These are phyloP conservation scores for Zalaria obscura DNA, from an alignment of 2,329 filamentous ascomycete species.

Conservation along the genomic window DNA sequence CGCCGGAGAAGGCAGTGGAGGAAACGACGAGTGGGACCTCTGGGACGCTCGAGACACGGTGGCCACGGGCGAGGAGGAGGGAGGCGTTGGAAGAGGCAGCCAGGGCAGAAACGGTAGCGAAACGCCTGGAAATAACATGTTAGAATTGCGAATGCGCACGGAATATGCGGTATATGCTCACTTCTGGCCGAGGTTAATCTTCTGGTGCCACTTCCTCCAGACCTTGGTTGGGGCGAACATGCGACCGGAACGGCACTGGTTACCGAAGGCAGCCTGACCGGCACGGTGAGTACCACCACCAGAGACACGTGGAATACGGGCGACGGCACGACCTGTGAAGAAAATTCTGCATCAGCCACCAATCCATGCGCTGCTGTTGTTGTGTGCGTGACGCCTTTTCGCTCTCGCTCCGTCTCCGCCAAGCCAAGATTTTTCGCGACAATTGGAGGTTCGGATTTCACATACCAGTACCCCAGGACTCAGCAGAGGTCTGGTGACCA, in stretches of 20 bases:
- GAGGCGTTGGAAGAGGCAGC: conserved; percentile 91
- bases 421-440: conserved; percentile 2
- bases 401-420: conserved; percentile 5
- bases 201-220: conserved; percentile 99
- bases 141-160: conserved; percentile 9
- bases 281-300: conserved; percentile 99
- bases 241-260: conserved; percentile 99
- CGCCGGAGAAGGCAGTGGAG: conserved; percentile 73
- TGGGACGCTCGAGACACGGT: conserved; percentile 81
- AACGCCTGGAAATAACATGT: conserved; percentile 48
- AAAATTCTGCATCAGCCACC: conserved; percentile 1
- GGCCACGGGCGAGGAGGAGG: conserved; percentile 90
- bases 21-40: conserved; percentile 96
- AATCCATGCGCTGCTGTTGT: conserved; percentile 3
- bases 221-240: conserved; percentile 99
- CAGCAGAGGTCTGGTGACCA: conserved; percentile 98
- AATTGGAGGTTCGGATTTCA: conserved; percentile 7
- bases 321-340: conserved; percentile 77
- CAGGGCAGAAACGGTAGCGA: conserved; percentile 92
- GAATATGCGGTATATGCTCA: conserved; percentile 28
- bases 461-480: conserved; percentile 97
- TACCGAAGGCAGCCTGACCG: conserved; percentile 99
- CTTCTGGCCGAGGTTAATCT: conserved; percentile 99
- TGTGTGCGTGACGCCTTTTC: not conserved
- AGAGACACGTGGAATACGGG: conserved; percentile 99